These are phyloP conservation scores for Yarrowia sp. DNA, from an alignment of 805 yeast species.

Conservation along the genomic window DNA sequence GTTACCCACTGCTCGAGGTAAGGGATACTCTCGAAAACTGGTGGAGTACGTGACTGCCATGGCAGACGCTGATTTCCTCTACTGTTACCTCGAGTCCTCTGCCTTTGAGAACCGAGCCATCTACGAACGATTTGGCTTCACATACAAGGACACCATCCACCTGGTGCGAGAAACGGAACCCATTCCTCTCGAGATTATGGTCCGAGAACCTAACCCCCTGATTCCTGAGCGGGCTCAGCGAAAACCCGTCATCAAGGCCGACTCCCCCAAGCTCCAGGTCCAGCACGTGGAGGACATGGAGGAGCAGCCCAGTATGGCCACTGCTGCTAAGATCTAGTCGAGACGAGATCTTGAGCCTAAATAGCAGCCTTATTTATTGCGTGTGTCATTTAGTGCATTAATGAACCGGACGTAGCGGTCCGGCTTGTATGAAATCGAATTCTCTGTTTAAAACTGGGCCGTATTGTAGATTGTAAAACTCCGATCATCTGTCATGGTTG, in stretches of 20 bases:
- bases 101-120: slow-evolving; percentile 53
- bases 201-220: slow-evolving; percentile 34
- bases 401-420: too few relatives aligned
- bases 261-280: slow-evolving; percentile 14
- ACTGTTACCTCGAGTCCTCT: slow-evolving; percentile 56
- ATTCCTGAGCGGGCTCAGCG: slow-evolving; percentile 21
- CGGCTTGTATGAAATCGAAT: too few relatives aligned
- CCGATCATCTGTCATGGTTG: not conserved
- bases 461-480: not conserved
- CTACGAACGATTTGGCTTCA: slow-evolving; percentile 54
- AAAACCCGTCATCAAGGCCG: slow-evolving; percentile 9
- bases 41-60: slow-evolving; percentile 51
- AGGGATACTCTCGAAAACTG: slow-evolving; percentile 54
- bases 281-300: slow-evolving; percentile 14
- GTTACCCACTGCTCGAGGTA: slow-evolving; percentile 56
- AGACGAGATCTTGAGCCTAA: not conserved
- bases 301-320: slow-evolving; percentile 6
- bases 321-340: slow-evolving; percentile 18
- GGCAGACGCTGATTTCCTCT: slow-evolving; percentile 40
- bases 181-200: slow-evolving; percentile 32
- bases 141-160: slow-evolving; percentile 27
- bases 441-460: too few relatives aligned
- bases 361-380: slow-evolving; percentile 11
- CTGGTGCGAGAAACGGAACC: slow-evolving; percentile 29
- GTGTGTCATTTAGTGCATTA: slow-evolving; percentile 6